These are phyloP conservation scores for Bjerkandera adusta DNA, from an alignment of 1,284 basidiomycete genomes.

Conservation along the genomic window DNA sequence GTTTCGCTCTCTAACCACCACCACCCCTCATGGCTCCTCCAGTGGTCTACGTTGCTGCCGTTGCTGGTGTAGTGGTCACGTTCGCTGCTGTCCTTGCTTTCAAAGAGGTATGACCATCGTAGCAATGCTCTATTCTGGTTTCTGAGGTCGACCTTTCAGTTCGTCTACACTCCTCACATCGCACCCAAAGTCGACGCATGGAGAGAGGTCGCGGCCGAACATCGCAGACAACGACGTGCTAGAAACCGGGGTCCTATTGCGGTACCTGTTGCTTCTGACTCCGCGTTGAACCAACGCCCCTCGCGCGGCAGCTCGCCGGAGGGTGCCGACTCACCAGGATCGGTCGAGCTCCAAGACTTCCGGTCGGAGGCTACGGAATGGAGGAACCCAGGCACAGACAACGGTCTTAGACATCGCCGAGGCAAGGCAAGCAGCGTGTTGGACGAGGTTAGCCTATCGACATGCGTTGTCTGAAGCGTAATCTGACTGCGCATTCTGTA, in stretches of 20 bases:
- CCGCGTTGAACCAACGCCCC: constrained; percentile 1
- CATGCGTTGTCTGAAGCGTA: not conserved
- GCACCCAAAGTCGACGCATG: constrained; percentile 53
- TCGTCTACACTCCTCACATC: constrained; percentile 63
- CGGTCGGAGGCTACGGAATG: constrained; percentile 52
- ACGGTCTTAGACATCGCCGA: constrained; percentile 34
- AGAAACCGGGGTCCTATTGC: constrained; percentile 21
- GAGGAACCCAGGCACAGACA: constrained; percentile 39
- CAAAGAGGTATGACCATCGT: constrained; percentile 27
- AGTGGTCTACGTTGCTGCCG: constrained; percentile 30
- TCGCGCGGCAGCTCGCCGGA: too few species aligned
- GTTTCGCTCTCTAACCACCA: constrained; percentile 12
- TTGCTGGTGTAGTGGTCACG: constrained; percentile 23
- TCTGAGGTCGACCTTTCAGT: constrained; percentile 31
- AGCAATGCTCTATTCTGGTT: not conserved
- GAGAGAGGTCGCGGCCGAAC: constrained; percentile 44
- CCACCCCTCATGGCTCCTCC: constrained; percentile 31
- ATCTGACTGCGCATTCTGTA: constrained; percentile 17
- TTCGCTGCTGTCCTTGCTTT: constrained; percentile 29
- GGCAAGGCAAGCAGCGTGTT: constrained; percentile 28
- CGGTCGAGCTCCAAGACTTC: constrained; percentile 49
- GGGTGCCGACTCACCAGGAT: too few species aligned
- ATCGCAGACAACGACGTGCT: constrained; percentile 31
- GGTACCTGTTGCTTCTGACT: constrained; percentile 13
- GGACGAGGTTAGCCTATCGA: constrained; percentile 43